These are phyloP conservation scores for Strobilomyces dryophilus DNA, from an alignment of 768 basidiomycete species.

Conservation along the genomic window DNA sequence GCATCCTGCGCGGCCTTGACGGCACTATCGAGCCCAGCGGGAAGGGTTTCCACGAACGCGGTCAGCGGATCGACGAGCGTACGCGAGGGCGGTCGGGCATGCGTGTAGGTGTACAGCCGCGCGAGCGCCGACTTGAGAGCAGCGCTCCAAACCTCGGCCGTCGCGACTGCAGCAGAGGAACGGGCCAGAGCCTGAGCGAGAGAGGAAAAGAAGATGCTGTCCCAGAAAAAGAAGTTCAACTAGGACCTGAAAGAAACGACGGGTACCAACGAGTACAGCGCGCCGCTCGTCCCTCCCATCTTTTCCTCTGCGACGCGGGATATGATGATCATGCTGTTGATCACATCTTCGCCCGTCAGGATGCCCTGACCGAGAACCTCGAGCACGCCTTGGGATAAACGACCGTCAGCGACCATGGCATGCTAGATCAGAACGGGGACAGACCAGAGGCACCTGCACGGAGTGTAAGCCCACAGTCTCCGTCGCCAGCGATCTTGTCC, in stretches of 20 bases:
- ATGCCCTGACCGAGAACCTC: constrained; percentile 49
- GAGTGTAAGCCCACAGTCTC: constrained; percentile 68
- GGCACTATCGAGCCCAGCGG: constrained; percentile 43
- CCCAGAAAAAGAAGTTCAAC: not conserved
- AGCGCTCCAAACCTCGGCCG: constrained; percentile 52
- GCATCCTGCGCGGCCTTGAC: constrained; percentile 59
- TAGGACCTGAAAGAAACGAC: not conserved
- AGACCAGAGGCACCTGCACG: constrained; percentile 72
- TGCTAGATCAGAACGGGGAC: not conserved
- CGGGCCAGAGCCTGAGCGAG: constrained; percentile 69
- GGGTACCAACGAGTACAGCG: constrained; percentile 76
- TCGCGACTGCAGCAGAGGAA: constrained; percentile 27
- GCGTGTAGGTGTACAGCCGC: constrained; percentile 78
- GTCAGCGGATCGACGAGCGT: constrained; percentile 91
- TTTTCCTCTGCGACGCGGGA: constrained; percentile 73
- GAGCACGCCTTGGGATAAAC: constrained; percentile 47
- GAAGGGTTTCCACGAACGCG: constrained; percentile 54
- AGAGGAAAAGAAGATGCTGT: constrained; percentile 87
- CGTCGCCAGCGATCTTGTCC: constrained; percentile 92
- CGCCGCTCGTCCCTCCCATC: constrained; percentile 93
- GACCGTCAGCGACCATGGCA: not conserved
- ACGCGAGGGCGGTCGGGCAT: constrained; percentile 83
- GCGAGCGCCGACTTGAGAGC: constrained; percentile 56
- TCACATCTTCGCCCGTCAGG: constrained; percentile 61
- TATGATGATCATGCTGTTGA: constrained; percentile 61